Evolutionary conservation across 2,329 filamentous ascomycete genomes (phyloP), one percentile per base, ranked within the genome.

Genomic region (Fusarium austroafricanum): DNA sequence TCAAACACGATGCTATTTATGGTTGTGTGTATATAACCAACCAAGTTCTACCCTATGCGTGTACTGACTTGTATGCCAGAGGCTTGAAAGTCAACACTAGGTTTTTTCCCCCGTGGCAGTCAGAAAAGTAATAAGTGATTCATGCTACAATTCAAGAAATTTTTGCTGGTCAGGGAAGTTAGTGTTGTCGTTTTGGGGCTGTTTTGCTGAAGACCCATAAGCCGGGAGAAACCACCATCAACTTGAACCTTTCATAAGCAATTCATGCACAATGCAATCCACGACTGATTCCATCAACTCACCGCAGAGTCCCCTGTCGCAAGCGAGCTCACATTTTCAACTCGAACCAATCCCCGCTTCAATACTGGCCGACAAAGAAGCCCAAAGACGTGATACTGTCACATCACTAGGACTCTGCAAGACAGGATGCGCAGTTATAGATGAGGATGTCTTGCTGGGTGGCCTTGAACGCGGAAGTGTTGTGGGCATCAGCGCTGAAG

Each of bases 401-500:
- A 58, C 55, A 18, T 39, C 57, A 9, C 69, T 75, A 6, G 81
- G 82, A 0, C 60, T 55, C 6, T 74, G 81, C 29, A 59, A 68
- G 28, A 83, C 79, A 2, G 86, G 85, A 14, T 86, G 84, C 52
- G 40, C 47, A 3, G 84, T 83, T 62, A 67, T 89, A 33, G 86
- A 89, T 65, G 74, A 79, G 4, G 73, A 82, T 29, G 78, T 84
- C 8, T 75, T 88, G 7, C 56, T 81, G 8, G 84, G 83, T 4
- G 85, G 84, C 0, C 76, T 87, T 12, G 81, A 84, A 73, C 75
- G 83, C n/a, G 86, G 85, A 0, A 77, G 76, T 20, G 80, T 89
- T 1, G 82, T 87, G 2, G 87, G 86, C 1, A 54, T 88, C 55
- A 89, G 86, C 55, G 78, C 83, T 0, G 85, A 87, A 73, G 82